These are phyloP conservation scores for Calonectria crousiana DNA, from an alignment of 2,329 filamentous ascomycete species.

Conservation along the genomic window DNA sequence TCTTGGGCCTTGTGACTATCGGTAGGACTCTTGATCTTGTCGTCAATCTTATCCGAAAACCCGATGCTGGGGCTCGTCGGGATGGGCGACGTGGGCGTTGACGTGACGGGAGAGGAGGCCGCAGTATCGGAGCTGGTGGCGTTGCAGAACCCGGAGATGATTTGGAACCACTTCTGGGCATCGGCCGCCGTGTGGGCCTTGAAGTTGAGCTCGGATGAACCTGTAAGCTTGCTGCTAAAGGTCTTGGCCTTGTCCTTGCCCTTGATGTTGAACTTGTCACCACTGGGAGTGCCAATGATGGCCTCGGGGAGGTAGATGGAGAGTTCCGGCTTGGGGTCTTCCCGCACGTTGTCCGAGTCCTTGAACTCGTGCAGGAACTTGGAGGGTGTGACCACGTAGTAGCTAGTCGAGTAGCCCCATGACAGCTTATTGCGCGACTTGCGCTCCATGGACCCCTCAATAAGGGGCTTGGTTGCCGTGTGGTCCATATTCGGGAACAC, in stretches of 20 bases:
- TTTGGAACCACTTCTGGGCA: constrained; percentile 86
- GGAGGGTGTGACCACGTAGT: constrained; percentile 91
- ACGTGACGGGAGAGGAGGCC: constrained; percentile 40
- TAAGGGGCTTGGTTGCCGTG: constrained; percentile 80
- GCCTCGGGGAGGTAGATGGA: constrained; percentile 95
- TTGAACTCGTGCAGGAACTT: constrained; percentile 97
- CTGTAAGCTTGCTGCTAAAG: constrained; percentile 83
- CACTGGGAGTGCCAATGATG: constrained; percentile 76
- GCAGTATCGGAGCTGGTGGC: constrained; percentile 53
- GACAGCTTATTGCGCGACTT: constrained; percentile 89
- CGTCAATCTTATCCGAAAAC: constrained; percentile 28
- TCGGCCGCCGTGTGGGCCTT: constrained; percentile 86
- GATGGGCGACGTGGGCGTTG: constrained; percentile 46
- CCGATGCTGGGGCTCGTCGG: constrained; percentile 19
- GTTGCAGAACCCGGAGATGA: constrained; percentile 74
- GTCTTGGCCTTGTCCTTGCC: constrained; percentile 91
- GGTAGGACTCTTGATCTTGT: constrained; percentile 32
- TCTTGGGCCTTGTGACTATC: constrained; percentile 58
- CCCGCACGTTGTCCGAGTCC: constrained; percentile 79
- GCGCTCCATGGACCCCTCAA: constrained; percentile 90
- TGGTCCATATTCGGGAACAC: constrained; percentile 93
- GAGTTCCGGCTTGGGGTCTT: constrained; percentile 85
- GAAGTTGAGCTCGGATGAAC: constrained; percentile 84
- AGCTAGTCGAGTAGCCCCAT: constrained; percentile 81
- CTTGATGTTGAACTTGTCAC: constrained; percentile 92